A percentile compares a stretch with the other conserved stretches of the same genome.
Conservation (phyloP, 2,329 filamentous ascomycete species). For the Chaetomium olivaceum region DNA sequence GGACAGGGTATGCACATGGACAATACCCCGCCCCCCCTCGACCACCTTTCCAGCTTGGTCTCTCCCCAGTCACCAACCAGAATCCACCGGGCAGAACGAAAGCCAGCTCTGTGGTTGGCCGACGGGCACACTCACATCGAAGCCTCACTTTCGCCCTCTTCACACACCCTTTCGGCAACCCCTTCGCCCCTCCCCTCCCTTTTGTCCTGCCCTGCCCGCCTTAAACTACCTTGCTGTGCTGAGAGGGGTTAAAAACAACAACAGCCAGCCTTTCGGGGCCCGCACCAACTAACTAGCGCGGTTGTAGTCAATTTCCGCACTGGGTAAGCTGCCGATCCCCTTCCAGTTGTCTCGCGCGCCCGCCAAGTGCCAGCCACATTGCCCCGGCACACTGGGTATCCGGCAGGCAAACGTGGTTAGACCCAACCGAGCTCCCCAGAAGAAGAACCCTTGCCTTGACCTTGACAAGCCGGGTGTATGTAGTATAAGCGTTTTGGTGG, state of each 20-base stretch:
- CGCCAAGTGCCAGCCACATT: too few relatives aligned
- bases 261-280: too few relatives aligned
- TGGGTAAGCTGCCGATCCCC: conserved; percentile 12
- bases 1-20: not conserved
- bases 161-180: too few relatives aligned
- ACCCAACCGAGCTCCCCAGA: too few relatives aligned
- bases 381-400: too few relatives aligned
- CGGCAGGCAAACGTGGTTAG: too few relatives aligned
- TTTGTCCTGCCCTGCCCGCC: not conserved
- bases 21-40: not conserved
- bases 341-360: not conserved
- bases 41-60: too few relatives aligned
- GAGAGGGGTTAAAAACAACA: not conserved
- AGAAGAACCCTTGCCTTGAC: too few relatives aligned
- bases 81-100: not conserved
- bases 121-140: not conserved
- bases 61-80: not conserved
- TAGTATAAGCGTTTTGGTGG: too few relatives aligned
- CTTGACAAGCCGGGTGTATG: too few relatives aligned
- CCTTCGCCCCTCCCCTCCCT: not conserved
- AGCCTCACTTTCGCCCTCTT: not conserved
- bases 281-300: too few relatives aligned
- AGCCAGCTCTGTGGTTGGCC: not conserved
- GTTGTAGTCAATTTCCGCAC: not conserved
- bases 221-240: not conserved